A percentile compares a stretch with the other conserved stretches of the same genome.
Evolutionary conservation across 2,329 filamentous ascomycete species (phyloP).

Genomic region (Beauveria scarabaeidicola): DNA sequence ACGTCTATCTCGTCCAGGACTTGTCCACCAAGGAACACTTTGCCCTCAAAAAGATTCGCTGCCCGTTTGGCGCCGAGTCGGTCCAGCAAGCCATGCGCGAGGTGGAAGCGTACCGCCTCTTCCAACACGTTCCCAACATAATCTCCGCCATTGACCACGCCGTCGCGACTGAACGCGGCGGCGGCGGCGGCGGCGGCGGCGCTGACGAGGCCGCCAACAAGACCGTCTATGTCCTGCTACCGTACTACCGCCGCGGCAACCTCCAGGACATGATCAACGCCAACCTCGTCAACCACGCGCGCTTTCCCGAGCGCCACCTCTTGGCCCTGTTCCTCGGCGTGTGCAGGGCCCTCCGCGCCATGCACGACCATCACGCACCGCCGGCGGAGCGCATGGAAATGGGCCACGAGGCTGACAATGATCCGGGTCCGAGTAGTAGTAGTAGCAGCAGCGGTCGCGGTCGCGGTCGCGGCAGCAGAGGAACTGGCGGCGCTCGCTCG

Average conservation of each 20-base stretch:
- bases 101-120: conserved; percentile 92
- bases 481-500: not conserved
- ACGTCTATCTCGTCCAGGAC: conserved; percentile 97
- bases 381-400: conserved; percentile 44
- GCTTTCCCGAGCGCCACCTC: conserved; percentile 77
- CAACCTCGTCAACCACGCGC: conserved; percentile 89
- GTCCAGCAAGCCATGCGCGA: conserved; percentile 92
- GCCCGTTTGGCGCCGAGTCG: conserved; percentile 93
- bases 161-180: conserved; percentile 62
- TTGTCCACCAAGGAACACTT: conserved; percentile 74
- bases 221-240: conserved; percentile 92
- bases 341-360: conserved; percentile 75
- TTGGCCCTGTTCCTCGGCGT: conserved; percentile 91
- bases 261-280: conserved; percentile 98
- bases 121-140: conserved; percentile 73
- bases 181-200: conserved; percentile 17
- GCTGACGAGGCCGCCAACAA: conserved; percentile 67
- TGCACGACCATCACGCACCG: conserved; percentile 71
- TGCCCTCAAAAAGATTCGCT: conserved; percentile 97
- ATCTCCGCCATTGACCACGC: conserved; percentile 79
- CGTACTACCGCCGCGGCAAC: conserved; percentile 92
- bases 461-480: not conserved
- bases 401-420: conserved; percentile 34
- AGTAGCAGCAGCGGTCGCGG: conserved; percentile 22
- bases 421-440: conserved; percentile 29